phyloP scores from a whole-genome alignment of 371 early-diverging fungal genomes.

The Haplosporangium sp. region DNA sequence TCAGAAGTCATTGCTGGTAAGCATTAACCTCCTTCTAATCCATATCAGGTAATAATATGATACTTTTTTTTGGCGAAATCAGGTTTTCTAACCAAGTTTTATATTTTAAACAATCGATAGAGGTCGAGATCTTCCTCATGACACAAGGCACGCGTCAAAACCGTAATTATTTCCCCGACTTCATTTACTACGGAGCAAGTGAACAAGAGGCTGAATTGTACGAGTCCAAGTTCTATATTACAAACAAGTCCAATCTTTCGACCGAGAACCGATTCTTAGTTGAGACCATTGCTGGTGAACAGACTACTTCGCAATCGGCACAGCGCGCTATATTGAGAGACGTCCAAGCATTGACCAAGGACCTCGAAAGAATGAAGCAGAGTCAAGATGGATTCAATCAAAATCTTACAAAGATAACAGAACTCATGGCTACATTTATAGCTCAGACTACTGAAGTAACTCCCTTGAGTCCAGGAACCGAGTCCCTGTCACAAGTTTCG shows the following conservation, averaged over 20 bases:
- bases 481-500: slow-evolving; percentile 1
- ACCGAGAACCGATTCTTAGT: slow-evolving; percentile 46
- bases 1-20: slow-evolving; percentile 54
- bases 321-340: slow-evolving; percentile 30
- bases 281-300: slow-evolving; percentile 26
- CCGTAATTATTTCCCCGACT: slow-evolving; percentile 49
- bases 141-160: slow-evolving; percentile 22
- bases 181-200: slow-evolving; percentile 46
- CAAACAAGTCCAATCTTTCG: slow-evolving; percentile 40
- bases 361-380: slow-evolving; percentile 16
- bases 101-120: slow-evolving; percentile 1
- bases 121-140: slow-evolving; percentile 41
- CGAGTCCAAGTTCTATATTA: slow-evolving; percentile 39
- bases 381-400: slow-evolving; percentile 24
- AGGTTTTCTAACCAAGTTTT: background rate
- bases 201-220: slow-evolving; percentile 47
- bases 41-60: background rate
- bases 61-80: background rate
- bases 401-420: slow-evolving; percentile 15
- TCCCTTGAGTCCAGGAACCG: background rate
- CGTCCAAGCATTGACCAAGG: slow-evolving; percentile 15
- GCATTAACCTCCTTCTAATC: background rate
- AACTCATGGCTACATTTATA: slow-evolving; percentile 9
- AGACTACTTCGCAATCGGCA: slow-evolving; percentile 15
- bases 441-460: background rate